Conservation (phyloP, 257 asterid species). For the Lavandula angustifolia region DNA sequence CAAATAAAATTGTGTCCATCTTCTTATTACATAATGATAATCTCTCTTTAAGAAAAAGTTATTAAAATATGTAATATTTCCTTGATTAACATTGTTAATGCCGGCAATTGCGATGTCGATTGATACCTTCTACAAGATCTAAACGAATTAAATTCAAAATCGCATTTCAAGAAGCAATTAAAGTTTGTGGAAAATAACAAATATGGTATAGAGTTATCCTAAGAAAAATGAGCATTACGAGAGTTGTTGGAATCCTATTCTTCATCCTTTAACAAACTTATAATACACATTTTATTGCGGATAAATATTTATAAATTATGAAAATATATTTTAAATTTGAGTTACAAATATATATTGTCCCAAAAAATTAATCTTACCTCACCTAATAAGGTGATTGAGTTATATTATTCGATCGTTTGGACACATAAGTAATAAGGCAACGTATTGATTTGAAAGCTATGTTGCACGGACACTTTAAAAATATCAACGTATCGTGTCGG, state of each 20-base stretch:
- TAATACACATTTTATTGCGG: no score
- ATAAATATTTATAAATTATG: no score
- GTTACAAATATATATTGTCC: no score
- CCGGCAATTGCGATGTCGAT: conserved; percentile 14
- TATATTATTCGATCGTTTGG: no score
- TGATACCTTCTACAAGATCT: conserved; percentile 13
- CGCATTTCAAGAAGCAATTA: conserved; percentile 33
- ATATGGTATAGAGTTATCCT: conserved; percentile 25
- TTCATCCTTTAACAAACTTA: conserved; percentile 31
- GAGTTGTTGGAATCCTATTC: conserved; percentile 40
- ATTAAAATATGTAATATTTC: background rate
- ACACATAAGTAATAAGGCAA: no score
- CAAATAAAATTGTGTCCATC: no score
- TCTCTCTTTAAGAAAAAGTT: background rate
- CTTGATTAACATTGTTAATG: conserved; percentile 11
- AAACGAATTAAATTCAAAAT: conserved; percentile 25
- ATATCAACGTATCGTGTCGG: no score
- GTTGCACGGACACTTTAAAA: no score
- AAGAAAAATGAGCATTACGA: conserved; percentile 23
- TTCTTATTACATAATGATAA: background rate
- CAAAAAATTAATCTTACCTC: no score
- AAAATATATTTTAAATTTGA: no score
- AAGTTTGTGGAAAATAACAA: conserved; percentile 31
- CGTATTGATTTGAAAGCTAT: no score
- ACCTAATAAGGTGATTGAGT: no score